phyloP scores from a whole-genome alignment of 768 basidiomycete species.

The Hydnomerulius pinastri region DNA sequence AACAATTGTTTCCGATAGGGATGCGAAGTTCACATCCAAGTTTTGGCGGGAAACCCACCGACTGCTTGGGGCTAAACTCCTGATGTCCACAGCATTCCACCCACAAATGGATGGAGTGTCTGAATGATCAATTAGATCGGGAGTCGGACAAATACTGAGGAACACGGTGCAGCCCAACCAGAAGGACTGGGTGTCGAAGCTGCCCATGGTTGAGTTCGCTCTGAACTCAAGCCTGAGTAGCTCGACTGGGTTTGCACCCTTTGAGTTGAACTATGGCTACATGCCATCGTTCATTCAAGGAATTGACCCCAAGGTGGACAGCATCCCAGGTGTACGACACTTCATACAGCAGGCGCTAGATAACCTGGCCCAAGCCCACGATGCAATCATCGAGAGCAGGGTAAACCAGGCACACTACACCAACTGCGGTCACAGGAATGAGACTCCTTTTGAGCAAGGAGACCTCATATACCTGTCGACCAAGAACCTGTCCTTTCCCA shows the following conservation, averaged over 20 bases:
- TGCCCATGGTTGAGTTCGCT: constrained; percentile 39
- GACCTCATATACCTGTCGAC: constrained; percentile 39
- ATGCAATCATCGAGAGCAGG: constrained; percentile 37
- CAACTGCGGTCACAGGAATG: constrained; percentile 22
- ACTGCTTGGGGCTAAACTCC: constrained; percentile 14
- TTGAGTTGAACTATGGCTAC: constrained; percentile 24
- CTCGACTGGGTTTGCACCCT: constrained; percentile 38
- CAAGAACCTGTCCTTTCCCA: constrained; percentile 36
- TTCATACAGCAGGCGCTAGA: constrained; percentile 27
- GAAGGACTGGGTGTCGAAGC: constrained; percentile 29
- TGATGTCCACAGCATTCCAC: too few relatives aligned
- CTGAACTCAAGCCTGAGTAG: constrained; percentile 33
- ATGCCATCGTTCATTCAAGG: constrained; percentile 23
- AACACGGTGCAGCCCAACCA: too few relatives aligned
- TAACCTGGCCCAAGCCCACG: constrained; percentile 34
- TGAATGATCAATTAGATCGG: too few relatives aligned
- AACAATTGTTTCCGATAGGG: constrained; percentile 35
- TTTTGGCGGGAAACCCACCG: constrained; percentile 29
- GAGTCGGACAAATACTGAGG: too few relatives aligned
- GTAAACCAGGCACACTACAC: constrained; percentile 33
- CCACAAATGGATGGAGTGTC: too few relatives aligned
- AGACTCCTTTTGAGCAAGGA: constrained; percentile 18
- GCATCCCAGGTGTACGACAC: constrained; percentile 20
- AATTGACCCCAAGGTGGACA: background rate
- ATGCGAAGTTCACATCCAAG: constrained; percentile 29